Base-by-base conservation (phyloP, 2,329 filamentous ascomycete species). In the Xylariales sp. region DNA sequence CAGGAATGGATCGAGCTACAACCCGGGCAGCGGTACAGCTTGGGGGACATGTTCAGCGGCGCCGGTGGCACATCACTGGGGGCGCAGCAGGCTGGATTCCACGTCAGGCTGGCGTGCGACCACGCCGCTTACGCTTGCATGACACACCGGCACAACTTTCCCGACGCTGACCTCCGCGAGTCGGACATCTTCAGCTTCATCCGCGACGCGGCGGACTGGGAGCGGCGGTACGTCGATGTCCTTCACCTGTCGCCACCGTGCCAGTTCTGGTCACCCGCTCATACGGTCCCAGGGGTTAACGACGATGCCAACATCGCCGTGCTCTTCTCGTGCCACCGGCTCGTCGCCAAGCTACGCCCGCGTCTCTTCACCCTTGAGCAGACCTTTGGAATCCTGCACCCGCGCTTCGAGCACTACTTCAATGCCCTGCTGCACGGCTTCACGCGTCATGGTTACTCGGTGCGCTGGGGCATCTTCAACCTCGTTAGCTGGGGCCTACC, bases 191-290 rank as follows among this genome's bases (percentile, higher is more conserved):
- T 69, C 23, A 57, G 72, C 2, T 80, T 83, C 35, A 62, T 79
- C 19, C 51, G 50, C 1, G 42, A 51, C 5, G 31, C 30, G 19
- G n/a, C 24, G 4, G 20, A 6, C 17, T 38, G 35, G 35, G 28
- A 28, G 12, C 19, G 35, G 16, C 48, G 1, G 42, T 31, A 38
- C 4, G 74, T 83, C 0, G 86, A 93, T 47, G 64, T 91, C 2
- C 61, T 87, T 0, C 88, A 94, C 46, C 60, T 89, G 0, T 88
- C 83, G 0, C 86, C 85, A 0, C 87, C 88, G 0, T 94, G 88
- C 40, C 85, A 91, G 48, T 78, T 74, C 3, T 90, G 82, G 55
- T 90, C 85, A 0, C 77, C 79, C 0, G 83, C 81, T 0, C 82
- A 94, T 42, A 90, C 85, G 0, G 55, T 70, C 0, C 47, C 59